Evolutionary conservation across 148 eudicot species (phyloP), one percentile per base, ranked within the genome.

Genomic region (Rhododendron williamsianum): DNA sequence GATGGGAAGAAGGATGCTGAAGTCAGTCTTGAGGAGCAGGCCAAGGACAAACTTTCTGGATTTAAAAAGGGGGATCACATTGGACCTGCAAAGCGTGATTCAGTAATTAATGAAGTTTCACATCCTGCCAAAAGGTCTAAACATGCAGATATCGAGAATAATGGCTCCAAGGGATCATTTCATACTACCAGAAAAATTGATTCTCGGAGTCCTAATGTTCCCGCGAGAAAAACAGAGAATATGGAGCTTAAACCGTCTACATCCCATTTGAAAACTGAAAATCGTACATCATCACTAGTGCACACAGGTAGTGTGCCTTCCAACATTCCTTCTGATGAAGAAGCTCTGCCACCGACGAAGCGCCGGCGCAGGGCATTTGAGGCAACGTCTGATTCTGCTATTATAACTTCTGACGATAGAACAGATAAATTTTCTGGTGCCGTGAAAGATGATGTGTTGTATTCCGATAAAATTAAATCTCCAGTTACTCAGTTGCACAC

Each of bases 51-150:
- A 63, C 81, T 81, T 84, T 84, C 88, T 69, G 88, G 89, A 76
- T 85, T 76, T 84, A 89, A 88, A 78, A 69, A 79, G 54, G 88
- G 78, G 41, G 81, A 87, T 45, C 85, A 84, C 82, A 84, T 74
- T 80, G 88, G 89, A 83, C 87, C 63, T 82, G 89, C 74, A 79
- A 93, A 88, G 72, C 80, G 48, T 35, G 86, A 63, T 60, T 83
- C 87, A 36, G 80, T 12, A 25, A 85, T 45, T 74, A 83, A 60
- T 82, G 91, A 88, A 82, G 83, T 86, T 51, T 71, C 90, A 60
- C 71, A 56, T 87, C 86, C 86, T 76, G 82, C 86, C 78, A 91
- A 93, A 89, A 94, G 86, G 86, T 85, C 91, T 43, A 93, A 93
- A 89, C 88, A 21, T 88, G 89, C 79, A 48, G 91, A 87, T 88